Conservation (phyloP, 345 rosid species). For the Luvunga scandens region DNA sequence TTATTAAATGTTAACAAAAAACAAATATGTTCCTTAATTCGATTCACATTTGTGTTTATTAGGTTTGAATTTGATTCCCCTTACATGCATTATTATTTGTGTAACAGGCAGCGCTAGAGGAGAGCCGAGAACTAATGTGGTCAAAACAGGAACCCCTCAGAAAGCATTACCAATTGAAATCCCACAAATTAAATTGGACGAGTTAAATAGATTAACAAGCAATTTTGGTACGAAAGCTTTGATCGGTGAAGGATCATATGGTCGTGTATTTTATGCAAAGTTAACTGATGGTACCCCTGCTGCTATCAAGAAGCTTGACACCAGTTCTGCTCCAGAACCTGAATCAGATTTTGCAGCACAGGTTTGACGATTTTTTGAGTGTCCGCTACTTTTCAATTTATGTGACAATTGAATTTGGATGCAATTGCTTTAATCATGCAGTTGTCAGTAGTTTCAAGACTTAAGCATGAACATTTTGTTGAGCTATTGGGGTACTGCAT, state of each 20-base stretch:
- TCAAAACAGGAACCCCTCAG: constrained; percentile 71
- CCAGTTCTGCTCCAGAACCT: constrained; percentile 70
- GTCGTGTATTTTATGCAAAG: constrained; percentile 79
- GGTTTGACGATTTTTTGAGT: constrained; percentile 31
- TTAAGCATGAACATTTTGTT: constrained; percentile 80
- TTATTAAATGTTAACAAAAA: background rate
- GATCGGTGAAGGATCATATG: constrained; percentile 98
- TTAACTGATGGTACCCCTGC: constrained; percentile 44
- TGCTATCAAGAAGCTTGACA: constrained; percentile 90
- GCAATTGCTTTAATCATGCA: constrained; percentile 22
- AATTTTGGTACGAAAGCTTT: constrained; percentile 83
- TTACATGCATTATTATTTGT: background rate
- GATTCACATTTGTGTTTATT: background rate
- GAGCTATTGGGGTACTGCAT: constrained; percentile 84
- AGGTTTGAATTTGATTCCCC: background rate
- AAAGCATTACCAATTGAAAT: constrained; percentile 76
- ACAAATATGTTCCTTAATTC: too few relatives aligned
- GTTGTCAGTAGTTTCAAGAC: constrained; percentile 85
- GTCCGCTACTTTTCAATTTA: background rate
- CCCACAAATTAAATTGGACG: constrained; percentile 63
- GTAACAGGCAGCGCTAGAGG: constrained; percentile 57
- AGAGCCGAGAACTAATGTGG: constrained; percentile 56
- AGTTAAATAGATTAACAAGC: constrained; percentile 54
- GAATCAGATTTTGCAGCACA: constrained; percentile 84
- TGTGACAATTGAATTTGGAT: background rate